These are phyloP conservation scores for Vaccinium corymbosum DNA, from an alignment of 148 eudicot species.

Conservation along the genomic window DNA sequence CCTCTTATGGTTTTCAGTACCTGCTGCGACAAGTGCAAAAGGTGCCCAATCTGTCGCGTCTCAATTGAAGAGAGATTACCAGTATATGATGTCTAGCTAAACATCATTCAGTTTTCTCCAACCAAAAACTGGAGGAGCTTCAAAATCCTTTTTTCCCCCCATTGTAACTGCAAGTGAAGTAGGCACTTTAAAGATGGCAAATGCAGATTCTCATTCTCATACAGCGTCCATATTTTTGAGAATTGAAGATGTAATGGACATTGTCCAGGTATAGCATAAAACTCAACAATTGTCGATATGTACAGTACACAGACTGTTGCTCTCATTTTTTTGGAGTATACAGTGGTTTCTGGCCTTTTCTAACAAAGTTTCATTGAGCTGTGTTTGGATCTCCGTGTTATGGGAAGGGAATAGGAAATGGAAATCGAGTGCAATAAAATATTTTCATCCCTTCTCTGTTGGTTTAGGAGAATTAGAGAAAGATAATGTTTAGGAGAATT, in stretches of 20 bases:
- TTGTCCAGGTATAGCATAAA: too few relatives aligned
- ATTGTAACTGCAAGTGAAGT: constrained; percentile 4
- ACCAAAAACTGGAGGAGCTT: not conserved
- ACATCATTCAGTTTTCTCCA: not conserved
- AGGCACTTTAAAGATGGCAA: not conserved
- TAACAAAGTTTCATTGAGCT: not conserved
- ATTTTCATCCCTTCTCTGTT: too few relatives aligned
- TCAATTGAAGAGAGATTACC: constrained; percentile 32
- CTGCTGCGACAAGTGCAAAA: constrained; percentile 47
- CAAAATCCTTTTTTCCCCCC: not conserved
- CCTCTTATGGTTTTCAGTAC: constrained; percentile 19
- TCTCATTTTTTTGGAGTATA: too few relatives aligned
- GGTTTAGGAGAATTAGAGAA: too few relatives aligned
- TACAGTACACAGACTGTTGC: too few relatives aligned
- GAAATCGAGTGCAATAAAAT: too few relatives aligned
- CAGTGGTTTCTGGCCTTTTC: not conserved
- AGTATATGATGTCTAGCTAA: constrained; percentile 31
- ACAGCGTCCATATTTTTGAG: not conserved
- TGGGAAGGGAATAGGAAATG: not conserved
- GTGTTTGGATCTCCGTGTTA: not conserved
- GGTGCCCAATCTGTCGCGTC: constrained; percentile 50
- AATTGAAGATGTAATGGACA: not conserved
- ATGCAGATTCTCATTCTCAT: constrained; percentile 8
- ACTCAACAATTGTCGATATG: not conserved
- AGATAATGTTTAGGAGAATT: too few relatives aligned